Evolutionary conservation across 306 rosid species (phyloP), one percentile per base, ranked within the genome.

Genomic region (Carpinus viminea): DNA sequence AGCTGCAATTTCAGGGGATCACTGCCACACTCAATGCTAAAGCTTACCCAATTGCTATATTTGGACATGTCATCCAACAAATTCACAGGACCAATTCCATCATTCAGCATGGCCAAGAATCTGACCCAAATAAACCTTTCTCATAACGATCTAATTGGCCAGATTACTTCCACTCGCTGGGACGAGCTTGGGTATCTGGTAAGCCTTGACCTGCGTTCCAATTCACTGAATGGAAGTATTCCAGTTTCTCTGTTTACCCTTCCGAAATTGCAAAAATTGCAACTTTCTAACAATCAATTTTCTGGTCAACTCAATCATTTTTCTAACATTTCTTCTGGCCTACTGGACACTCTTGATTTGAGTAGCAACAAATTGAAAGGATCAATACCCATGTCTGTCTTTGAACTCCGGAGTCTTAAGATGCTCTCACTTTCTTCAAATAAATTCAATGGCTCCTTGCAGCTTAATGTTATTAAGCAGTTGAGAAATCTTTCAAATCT

Each of bases 71-170:
- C 85, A 0, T 57, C 1, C 2, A 88, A 88, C 21, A 71, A 75
- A 5, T 80, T 86, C 70, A 71, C 31, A 1, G 86, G 91, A 24
- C 50, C 70, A 8, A 70, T 88, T 2, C 91, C 91, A 68, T 85
- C 86, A 18, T 81, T 85, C 16, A 75, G 64, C 12, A 76, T 7
- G 60, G 73, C 87, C 68, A 81, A 69, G 57, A 65, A 51, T 17
- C 85, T 87, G 45, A 64, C 45, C 26, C 13, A 62, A 53, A 31
- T 87, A 7, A 77, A 74, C 69, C 76, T 87, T 48, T 78, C 9
- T 24, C 18, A 10, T 6, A 84, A 81, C 74, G 51, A 69, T 52
- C 76, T 87, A 2, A 36, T 0, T 2, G 88, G 86, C 0, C 38
- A 3, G 2, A 12, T 84, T 9, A 68, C 76, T 24, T 50, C 78